Conservation (phyloP, 208 protist species). For the Willaertia magna region DNA sequence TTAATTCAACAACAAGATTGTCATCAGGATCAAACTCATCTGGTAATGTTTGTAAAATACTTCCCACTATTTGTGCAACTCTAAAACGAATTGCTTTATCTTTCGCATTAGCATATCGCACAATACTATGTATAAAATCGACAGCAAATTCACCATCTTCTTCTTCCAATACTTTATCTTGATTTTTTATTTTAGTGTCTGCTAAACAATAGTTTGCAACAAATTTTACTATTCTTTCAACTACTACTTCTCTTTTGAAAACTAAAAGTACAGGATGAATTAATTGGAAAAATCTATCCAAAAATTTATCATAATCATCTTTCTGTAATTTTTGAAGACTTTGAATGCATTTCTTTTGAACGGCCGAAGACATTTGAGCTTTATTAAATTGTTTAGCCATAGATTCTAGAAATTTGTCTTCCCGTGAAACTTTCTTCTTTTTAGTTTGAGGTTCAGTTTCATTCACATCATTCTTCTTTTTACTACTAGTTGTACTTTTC, state of each 20-base stretch:
- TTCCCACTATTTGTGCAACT: not conserved
- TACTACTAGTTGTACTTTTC: not conserved
- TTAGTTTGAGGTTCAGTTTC: not conserved
- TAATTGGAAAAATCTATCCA: not conserved
- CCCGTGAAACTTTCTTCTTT: not conserved
- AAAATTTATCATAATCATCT: not conserved
- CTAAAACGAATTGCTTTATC: not conserved
- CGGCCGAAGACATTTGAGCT: not conserved
- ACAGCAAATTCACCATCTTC: not conserved
- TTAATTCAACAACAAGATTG: not conserved
- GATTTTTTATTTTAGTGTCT: not conserved
- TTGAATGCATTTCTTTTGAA: not conserved
- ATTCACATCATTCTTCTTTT: not conserved
- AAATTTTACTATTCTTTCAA: not conserved
- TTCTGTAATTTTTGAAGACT: not conserved
- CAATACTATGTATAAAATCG: not conserved
- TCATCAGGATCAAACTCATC: not conserved
- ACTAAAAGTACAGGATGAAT: not conserved
- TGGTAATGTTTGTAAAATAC: not conserved
- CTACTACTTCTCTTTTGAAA: not conserved
- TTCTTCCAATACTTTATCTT: not conserved
- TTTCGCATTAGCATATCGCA: not conserved
- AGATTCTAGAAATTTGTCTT: not conserved
- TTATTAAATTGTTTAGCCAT: not conserved
- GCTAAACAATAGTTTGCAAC: not conserved